Evolutionary conservation across 2,329 filamentous ascomycete genomes (phyloP).

Genomic region (Torrubiella hemipterigena): DNA sequence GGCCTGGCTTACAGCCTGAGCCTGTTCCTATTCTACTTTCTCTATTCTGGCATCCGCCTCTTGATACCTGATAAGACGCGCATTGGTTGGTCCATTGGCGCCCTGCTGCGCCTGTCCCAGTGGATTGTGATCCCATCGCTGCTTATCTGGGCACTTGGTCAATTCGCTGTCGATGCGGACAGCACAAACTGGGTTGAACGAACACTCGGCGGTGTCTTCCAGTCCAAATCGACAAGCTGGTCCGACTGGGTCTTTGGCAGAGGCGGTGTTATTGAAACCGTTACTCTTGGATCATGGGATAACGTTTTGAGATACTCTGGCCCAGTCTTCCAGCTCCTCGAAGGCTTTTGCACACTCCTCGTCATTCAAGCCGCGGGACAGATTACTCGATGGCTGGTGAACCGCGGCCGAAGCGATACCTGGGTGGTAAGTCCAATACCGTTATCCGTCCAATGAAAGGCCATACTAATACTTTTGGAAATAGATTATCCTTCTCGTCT

Average conservation of each 20-base stretch:
- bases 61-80: conserved; percentile 68
- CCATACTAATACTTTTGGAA: no score
- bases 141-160: conserved; percentile 89
- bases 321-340: conserved; percentile 84
- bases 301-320: conserved; percentile 80
- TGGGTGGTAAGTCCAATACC: conserved; percentile 65
- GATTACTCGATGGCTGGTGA: conserved; percentile 90
- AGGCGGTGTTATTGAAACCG: conserved; percentile 66
- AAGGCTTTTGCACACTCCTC: conserved; percentile 91
- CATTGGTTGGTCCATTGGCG: conserved; percentile 59
- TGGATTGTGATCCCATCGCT: conserved; percentile 77
- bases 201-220: conserved; percentile 57
- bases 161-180: conserved; percentile 85
- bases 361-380: conserved; percentile 94
- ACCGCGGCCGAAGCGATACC: conserved; percentile 82
- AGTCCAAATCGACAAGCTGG: conserved; percentile 52
- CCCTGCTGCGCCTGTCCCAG: conserved; percentile 63
- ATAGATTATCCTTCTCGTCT: conserved; percentile 75
- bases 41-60: conserved; percentile 71
- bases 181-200: conserved; percentile 69
- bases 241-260: conserved; percentile 82
- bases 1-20: conserved; percentile 88
- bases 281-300: conserved; percentile 81
- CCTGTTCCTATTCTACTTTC: conserved; percentile 80
- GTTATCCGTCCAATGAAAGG: no score